Evolutionary conservation across 2,329 filamentous ascomycete genomes (phyloP).

Genomic region (Cladosporium sp.): DNA sequence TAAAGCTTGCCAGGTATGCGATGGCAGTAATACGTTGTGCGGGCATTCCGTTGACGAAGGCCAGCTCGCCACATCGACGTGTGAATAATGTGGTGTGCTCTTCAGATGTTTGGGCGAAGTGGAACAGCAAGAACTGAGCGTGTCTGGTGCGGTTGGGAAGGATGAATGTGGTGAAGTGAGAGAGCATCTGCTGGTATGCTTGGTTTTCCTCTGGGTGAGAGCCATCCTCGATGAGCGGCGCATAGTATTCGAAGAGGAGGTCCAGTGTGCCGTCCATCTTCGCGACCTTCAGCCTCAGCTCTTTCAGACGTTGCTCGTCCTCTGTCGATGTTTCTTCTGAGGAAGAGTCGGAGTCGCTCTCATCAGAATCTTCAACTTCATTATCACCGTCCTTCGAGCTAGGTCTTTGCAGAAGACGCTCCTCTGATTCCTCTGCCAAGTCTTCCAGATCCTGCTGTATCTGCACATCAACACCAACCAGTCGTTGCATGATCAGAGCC

Average conservation of each 20-base stretch:
- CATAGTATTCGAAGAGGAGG: conserved; percentile 79
- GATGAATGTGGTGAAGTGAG: conserved; percentile 83
- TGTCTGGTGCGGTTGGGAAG: conserved; percentile 88
- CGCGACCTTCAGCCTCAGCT: conserved; percentile 74
- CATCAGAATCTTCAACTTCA: conserved; percentile 47
- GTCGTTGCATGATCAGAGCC: conserved; percentile 74
- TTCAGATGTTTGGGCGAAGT: conserved; percentile 81
- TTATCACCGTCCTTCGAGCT: conserved; percentile 48
- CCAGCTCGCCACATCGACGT: conserved; percentile 70
- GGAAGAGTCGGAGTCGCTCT: conserved; percentile 67
- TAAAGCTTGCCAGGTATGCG: conserved; percentile 91
- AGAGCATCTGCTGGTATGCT: conserved; percentile 72
- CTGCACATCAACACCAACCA: conserved; percentile 93
- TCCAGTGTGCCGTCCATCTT: conserved; percentile 92
- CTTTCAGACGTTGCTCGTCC: conserved; percentile 58
- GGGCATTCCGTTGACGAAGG: conserved; percentile 73
- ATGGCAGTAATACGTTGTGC: conserved; percentile 78
- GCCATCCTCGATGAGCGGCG: conserved; percentile 65
- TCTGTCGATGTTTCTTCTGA: conserved; percentile 56
- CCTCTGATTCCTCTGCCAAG: conserved; percentile 80
- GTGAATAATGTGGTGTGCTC: conserved; percentile 78
- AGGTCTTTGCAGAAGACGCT: conserved; percentile 61
- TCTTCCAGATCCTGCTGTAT: conserved; percentile 93
- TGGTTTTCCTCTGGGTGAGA: conserved; percentile 65
- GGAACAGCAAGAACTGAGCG: conserved; percentile 93